Base-by-base conservation (phyloP, 2,329 filamentous ascomycete genomes). In the Paracorniculantispora psalliotae region DNA sequence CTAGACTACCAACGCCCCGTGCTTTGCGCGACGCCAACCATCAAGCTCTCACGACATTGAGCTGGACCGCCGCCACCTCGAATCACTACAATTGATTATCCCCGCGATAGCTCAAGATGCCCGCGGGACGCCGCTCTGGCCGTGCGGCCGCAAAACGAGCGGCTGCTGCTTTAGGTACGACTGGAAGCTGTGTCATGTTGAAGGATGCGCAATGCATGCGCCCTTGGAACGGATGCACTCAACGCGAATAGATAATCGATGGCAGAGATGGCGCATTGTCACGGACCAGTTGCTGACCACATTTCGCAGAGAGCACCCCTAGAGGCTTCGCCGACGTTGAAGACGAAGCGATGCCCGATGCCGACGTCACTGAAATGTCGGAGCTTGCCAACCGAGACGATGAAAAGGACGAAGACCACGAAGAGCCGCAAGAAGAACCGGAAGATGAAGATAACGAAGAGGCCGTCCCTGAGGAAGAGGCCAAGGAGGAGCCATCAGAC, bases 131-230 rank as follows among this genome's bases (percentile, higher is more conserved):
- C 70, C 73, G 79, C 69, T 80, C 79, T 63, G 79, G 79, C 62
- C 78, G 79, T 71, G 79, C 79, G 64, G 79, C 79, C 62, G 79
- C 79, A 48, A 81, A 79, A 71, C 78, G 77, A 68, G 79, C 79
- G 61, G 77, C 79, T 62, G 79, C 79, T 63, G 79, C 79, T 63
- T 71, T 82, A 65, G 79, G 79, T 82, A 73, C 68, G 78, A 73
- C 30, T 61, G 21, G 26, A 46, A n/a, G 49, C 59, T 43, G 52
- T 59, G 53, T 55, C 41, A 41, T 57, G 33, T 28, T 28, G 9
- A 23, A 44, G 19, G 26, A 10, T 39, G 58, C 43, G 46, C 50
- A 56, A 23, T 55, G 33, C 50, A 25, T 26, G 21, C 57, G 30
- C 26, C 41, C 6, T 37, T 51, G 6, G 26, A 23, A 8, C n/a